Evolutionary conservation across 2,329 filamentous ascomycete species (phyloP).

Genomic region (Aspergillus calidoustus): DNA sequence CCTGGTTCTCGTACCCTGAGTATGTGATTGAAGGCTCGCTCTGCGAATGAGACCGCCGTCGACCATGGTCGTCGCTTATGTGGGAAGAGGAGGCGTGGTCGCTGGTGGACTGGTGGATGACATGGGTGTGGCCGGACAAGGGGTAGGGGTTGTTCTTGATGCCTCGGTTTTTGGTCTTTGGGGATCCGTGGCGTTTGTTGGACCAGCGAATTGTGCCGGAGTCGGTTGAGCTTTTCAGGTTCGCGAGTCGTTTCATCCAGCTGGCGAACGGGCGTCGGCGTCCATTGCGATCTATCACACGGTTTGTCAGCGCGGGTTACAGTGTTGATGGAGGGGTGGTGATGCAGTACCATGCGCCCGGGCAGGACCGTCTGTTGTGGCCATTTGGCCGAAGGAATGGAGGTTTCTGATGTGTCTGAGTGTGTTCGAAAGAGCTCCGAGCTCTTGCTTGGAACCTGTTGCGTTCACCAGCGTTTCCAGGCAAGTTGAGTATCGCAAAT

Average conservation of each 20-base stretch:
- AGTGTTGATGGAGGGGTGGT: constrained; percentile 4
- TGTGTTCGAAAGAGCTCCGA: neutral
- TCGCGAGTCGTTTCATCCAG: constrained; percentile 93
- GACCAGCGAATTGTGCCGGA: constrained; percentile 44
- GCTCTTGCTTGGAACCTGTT: neutral
- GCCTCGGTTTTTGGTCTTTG: constrained; percentile 61
- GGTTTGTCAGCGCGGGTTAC: constrained; percentile 3
- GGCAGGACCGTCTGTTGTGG: constrained; percentile 40
- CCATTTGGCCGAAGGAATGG: constrained; percentile 29
- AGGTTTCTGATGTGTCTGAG: neutral
- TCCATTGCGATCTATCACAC: constrained; percentile 66
- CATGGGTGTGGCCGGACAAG: constrained; percentile 68
- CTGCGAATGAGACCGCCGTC: constrained; percentile 55
- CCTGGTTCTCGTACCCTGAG: constrained; percentile 64
- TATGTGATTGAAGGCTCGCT: constrained; percentile 66
- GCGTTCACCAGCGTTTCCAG: neutral
- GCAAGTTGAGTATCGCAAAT: neutral
- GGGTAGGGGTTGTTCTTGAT: constrained; percentile 89
- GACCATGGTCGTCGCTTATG: constrained; percentile 55
- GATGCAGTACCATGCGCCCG: constrained; percentile 50
- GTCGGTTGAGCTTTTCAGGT: constrained; percentile 76
- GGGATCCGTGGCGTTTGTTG: constrained; percentile 40
- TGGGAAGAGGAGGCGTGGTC: constrained; percentile 54
- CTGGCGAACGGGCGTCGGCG: constrained; percentile 86
- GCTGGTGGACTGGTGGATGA: constrained; percentile 45